phyloP scores from a whole-genome alignment of 148 eudicot species.

The Rhododendron mucronatum region DNA sequence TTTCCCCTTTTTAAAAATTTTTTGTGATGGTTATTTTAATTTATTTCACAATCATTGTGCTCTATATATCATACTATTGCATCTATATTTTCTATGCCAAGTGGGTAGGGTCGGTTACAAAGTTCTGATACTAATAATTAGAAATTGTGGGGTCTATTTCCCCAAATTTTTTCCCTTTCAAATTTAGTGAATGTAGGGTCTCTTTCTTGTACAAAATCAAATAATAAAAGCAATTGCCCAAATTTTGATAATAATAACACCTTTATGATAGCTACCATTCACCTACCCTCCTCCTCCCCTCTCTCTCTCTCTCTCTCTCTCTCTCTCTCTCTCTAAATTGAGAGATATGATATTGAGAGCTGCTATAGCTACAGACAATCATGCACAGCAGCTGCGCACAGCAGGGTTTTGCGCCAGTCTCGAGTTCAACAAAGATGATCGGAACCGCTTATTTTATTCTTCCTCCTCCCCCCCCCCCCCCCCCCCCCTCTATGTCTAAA shows the following conservation, averaged over 20 bases:
- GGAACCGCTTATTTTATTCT: too few relatives aligned
- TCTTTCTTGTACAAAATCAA: slow-evolving; percentile 12
- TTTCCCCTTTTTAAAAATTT: background rate
- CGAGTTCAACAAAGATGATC: too few relatives aligned
- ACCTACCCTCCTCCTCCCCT: slow-evolving; percentile 20
- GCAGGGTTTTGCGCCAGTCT: too few relatives aligned
- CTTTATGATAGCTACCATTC: slow-evolving; percentile 35
- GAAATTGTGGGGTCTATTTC: slow-evolving; percentile 30
- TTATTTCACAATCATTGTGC: background rate
- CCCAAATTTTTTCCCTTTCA: background rate
- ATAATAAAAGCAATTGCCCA: slow-evolving; percentile 32
- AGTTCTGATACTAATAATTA: background rate
- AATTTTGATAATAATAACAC: slow-evolving; percentile 30
- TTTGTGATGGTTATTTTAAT: background rate
- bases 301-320: background rate
- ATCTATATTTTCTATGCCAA: background rate
- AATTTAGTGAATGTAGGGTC: slow-evolving; percentile 20
- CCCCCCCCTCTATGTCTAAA: too few relatives aligned
- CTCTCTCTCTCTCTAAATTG: background rate
- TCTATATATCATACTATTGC: background rate
- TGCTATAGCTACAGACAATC: too few relatives aligned
- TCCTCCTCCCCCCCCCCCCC: too few relatives aligned
- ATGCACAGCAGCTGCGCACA: too few relatives aligned
- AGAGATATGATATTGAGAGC: background rate
- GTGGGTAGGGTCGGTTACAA: background rate